Percentiles rank a stretch among this genome's conserved stretches.
phyloP scores from a whole-genome alignment of 2,329 filamentous ascomycete genomes.

The Cephalotrichum gorgonifer region DNA sequence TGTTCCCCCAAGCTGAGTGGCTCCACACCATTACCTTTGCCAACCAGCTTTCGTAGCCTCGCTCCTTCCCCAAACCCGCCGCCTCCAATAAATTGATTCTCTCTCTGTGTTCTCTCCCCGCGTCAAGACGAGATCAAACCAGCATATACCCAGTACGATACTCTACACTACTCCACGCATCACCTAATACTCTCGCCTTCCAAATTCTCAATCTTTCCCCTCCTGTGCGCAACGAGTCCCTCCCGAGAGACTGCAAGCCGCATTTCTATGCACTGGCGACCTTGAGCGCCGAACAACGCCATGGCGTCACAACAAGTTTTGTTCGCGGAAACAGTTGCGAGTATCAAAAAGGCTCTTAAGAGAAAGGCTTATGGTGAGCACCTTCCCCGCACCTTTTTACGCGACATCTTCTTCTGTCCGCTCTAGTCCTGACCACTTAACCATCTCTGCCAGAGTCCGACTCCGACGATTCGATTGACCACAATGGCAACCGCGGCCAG shows the following conservation, averaged over 20 bases:
- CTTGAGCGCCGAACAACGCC: background rate
- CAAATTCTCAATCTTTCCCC: too few relatives aligned
- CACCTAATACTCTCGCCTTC: too few relatives aligned
- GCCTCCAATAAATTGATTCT: background rate
- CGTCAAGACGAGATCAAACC: background rate
- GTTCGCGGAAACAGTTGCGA: conserved; percentile 56
- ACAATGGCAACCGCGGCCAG: conserved; percentile 64
- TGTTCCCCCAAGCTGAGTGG: background rate
- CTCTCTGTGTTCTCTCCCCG: background rate
- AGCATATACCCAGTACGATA: too few relatives aligned
- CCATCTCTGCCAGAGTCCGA: conserved; percentile 58
- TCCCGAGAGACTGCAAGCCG: too few relatives aligned
- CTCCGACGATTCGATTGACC: conserved; percentile 61
- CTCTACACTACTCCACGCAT: too few relatives aligned
- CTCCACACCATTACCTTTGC: background rate
- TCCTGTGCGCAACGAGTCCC: too few relatives aligned
- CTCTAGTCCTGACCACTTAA: background rate
- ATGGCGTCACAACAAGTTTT: conserved; percentile 47
- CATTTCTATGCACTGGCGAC: too few relatives aligned
- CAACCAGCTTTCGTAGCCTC: conserved; percentile 4
- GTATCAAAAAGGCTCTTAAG: conserved; percentile 59
- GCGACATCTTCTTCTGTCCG: background rate
- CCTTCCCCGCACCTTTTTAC: background rate
- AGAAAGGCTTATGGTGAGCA: conserved; percentile 49
- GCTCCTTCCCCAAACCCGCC: background rate